Evolutionary conservation across 2,329 filamentous ascomycete species (phyloP), one percentile per base, ranked within the genome.

Genomic region (Camptophora hylomeconis): DNA sequence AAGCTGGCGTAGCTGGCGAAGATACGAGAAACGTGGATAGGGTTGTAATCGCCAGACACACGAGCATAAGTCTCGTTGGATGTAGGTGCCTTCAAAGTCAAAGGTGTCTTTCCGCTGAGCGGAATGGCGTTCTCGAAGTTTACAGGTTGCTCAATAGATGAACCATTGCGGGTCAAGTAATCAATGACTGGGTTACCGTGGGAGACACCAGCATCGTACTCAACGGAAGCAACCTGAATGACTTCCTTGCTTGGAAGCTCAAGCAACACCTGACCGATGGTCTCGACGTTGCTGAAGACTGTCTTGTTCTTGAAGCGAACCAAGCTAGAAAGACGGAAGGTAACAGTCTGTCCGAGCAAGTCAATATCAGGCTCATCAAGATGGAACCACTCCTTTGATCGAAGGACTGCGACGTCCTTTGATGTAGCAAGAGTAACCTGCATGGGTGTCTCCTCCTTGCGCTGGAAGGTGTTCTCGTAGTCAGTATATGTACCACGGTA

Each of bases 51-150:
- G 25, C 89, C 89, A 28, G 92, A 98, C 11, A 98, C 89, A 42
- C 84, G 81, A 38, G 89, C 92, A 49, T 98, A 98, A 17, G 82
- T 93, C 65, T 98, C 89, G 60, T 98, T 98, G 32, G 86, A 93
- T 11, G 86, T 79, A 31, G 89, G 89, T 5, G 89, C 87, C 51
- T 84, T 86, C 30, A 98, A 69, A 42, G 79, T 74, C 37, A 98
- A 69, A 29, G 86, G 82, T 2, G 79, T 80, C 67, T 86, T 93
- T 46, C 89, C 87, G 49, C 80, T 92, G 26, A 98, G 70, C 20
- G 89, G 89, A 43, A 98, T 98, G 10, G 89, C 71, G 57, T 98
- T 94, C 63, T 95, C 89, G 45, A 98, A 98, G 60, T 87, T 78
- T 52, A 98, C 74, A 4, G 89, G 84, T 61, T 98, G 89, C 56